phyloP scores from a whole-genome alignment of 1,284 basidiomycete genomes.

The Fomitopsis palustris region DNA sequence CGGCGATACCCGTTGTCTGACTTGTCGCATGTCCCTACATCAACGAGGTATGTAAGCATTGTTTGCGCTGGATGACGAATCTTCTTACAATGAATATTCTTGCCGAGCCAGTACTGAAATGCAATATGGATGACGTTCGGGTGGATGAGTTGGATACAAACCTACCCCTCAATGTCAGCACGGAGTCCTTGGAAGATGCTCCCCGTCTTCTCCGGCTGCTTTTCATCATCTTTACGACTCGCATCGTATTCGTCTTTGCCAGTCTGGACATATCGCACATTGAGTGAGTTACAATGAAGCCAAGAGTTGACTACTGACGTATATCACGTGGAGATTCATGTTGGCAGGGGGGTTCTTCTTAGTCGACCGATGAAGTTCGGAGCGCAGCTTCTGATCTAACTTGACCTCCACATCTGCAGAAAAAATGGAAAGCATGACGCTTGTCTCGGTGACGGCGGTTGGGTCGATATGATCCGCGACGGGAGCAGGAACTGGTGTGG shows the following conservation, averaged over 20 bases:
- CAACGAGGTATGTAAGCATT: slow-evolving; percentile 5
- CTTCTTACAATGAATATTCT: slow-evolving; percentile 73
- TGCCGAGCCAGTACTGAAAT: slow-evolving; percentile 53
- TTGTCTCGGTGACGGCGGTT: slow-evolving; percentile 53
- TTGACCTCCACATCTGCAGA: slow-evolving; percentile 78
- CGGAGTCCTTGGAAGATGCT: slow-evolving; percentile 86
- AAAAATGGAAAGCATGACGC: slow-evolving; percentile 79
- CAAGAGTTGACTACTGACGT: slow-evolving; percentile 39
- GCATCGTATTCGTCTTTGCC: slow-evolving; percentile 86
- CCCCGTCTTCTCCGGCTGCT: slow-evolving; percentile 55
- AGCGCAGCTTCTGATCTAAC: slow-evolving; percentile 68
- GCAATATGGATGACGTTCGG: not conserved
- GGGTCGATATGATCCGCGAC: slow-evolving; percentile 49
- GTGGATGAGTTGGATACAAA: slow-evolving; percentile 2
- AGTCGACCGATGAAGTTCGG: slow-evolving; percentile 87
- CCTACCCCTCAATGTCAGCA: slow-evolving; percentile 78
- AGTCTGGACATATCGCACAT: slow-evolving; percentile 51
- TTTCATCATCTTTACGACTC: slow-evolving; percentile 64
- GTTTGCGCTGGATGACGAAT: not conserved
- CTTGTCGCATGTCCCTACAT: slow-evolving; percentile 74
- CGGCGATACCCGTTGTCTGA: slow-evolving; percentile 92
- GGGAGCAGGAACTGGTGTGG: slow-evolving; percentile 39
- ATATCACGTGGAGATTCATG: slow-evolving; percentile 85
- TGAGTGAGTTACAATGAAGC: not conserved
- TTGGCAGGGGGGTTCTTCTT: slow-evolving; percentile 90